These are phyloP conservation scores for Sambucus nigra DNA, from an alignment of 129 eudicot genomes.

Conservation along the genomic window DNA sequence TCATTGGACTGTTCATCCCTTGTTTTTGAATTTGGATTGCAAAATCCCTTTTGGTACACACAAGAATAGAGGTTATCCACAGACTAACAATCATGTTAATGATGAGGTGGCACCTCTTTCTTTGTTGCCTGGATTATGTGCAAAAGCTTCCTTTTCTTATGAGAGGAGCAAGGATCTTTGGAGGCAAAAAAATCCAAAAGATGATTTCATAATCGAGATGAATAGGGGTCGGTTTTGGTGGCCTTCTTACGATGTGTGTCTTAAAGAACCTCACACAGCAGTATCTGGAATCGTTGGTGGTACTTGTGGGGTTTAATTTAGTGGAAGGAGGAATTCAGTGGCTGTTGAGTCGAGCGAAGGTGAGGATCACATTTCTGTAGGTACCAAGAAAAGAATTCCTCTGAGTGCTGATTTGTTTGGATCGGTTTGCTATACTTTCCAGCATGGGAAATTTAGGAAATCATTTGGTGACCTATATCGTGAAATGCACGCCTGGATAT, in stretches of 20 bases:
- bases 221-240: constrained; percentile 18
- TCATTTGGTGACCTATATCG: constrained; percentile 54
- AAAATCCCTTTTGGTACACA: constrained; percentile 75
- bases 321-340: constrained; percentile 10
- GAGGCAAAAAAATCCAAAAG: constrained; percentile 53
- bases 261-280: constrained; percentile 74
- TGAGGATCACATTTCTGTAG: not conserved
- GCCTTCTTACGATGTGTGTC: constrained; percentile 58
- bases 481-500: constrained; percentile 71
- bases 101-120: constrained; percentile 47
- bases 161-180: constrained; percentile 67
- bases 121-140: constrained; percentile 57
- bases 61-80: constrained; percentile 55
- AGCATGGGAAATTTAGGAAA: too few relatives aligned
- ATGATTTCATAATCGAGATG: constrained; percentile 38
- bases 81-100: constrained; percentile 21
- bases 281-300: constrained; percentile 86
- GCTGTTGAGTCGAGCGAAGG: too few relatives aligned
- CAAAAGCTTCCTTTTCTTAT: constrained; percentile 78
- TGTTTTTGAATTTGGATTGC: constrained; percentile 65
- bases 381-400: constrained; percentile 23
- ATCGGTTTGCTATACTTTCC: too few relatives aligned
- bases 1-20: constrained; percentile 68
- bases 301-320: constrained; percentile 53
- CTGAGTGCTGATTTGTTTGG: too few relatives aligned